These are phyloP conservation scores for Leishmania arabica DNA, from an alignment of 208 protist species.

Conservation along the genomic window DNA sequence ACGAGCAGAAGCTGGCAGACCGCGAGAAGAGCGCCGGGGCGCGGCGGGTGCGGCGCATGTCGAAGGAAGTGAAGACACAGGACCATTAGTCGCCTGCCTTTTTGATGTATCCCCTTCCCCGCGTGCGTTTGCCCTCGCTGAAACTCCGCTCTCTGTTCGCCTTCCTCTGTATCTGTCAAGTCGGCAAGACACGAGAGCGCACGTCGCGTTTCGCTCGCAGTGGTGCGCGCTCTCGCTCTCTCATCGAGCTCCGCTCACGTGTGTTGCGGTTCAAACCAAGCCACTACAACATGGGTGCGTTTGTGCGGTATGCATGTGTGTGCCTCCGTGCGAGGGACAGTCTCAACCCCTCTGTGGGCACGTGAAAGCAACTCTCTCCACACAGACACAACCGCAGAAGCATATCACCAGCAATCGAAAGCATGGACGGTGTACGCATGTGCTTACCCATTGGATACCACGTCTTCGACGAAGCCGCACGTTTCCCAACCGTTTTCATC, in stretches of 20 bases:
- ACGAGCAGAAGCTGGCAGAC: conserved; percentile 72
- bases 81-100: conserved; percentile 17
- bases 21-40: conserved; percentile 43
- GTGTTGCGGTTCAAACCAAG: not conserved
- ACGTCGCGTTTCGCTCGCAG: not conserved
- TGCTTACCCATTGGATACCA: not conserved
- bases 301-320: not conserved
- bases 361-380: not conserved
- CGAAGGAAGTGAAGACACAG: conserved; percentile 29
- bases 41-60: conserved; percentile 46
- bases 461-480: not conserved
- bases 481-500: not conserved
- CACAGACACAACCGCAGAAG: not conserved
- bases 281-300: not conserved
- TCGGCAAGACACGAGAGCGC: not conserved
- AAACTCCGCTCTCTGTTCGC: not conserved
- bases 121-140: not conserved
- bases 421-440: not conserved
- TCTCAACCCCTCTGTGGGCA: not conserved
- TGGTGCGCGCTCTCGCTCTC: not conserved
- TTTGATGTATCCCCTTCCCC: not conserved
- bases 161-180: not conserved
- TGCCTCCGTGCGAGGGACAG: not conserved
- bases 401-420: not conserved
- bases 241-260: not conserved